Conservation (phyloP, 1,139 yeast genomes). For the Hyphopichia buzzinii region DNA sequence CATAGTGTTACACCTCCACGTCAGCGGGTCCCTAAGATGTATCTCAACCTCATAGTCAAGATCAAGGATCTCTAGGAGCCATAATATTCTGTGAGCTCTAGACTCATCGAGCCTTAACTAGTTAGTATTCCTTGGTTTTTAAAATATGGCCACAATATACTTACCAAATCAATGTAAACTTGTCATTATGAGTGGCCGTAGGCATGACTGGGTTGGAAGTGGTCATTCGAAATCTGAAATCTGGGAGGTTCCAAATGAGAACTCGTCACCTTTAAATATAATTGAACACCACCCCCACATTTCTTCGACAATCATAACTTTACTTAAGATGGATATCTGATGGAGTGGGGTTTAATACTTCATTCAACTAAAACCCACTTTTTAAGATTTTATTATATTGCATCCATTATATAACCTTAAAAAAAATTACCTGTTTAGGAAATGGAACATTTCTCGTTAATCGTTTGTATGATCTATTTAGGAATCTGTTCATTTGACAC, state of each 20-base stretch:
- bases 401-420: neutral
- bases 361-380: neutral
- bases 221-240: neutral
- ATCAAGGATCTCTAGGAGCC: constrained; percentile 54
- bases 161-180: constrained; percentile 31
- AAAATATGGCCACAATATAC: too few relatives aligned
- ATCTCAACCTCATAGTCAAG: constrained; percentile 51
- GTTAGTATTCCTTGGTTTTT: constrained; percentile 5
- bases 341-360: too few relatives aligned
- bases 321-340: too few relatives aligned
- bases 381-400: neutral
- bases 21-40: constrained; percentile 45
- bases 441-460: neutral
- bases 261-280: neutral
- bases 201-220: neutral
- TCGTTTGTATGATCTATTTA: neutral
- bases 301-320: too few relatives aligned
- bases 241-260: neutral
- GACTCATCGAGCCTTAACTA: constrained; percentile 46
- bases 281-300: too few relatives aligned
- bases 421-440: neutral
- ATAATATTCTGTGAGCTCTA: constrained; percentile 51
- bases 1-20: constrained; percentile 44
- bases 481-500: neutral
- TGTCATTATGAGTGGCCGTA: constrained; percentile 11